Base-by-base conservation (phyloP, 2,329 filamentous ascomycete species). In the Ploettnerulaceae sp. region DNA sequence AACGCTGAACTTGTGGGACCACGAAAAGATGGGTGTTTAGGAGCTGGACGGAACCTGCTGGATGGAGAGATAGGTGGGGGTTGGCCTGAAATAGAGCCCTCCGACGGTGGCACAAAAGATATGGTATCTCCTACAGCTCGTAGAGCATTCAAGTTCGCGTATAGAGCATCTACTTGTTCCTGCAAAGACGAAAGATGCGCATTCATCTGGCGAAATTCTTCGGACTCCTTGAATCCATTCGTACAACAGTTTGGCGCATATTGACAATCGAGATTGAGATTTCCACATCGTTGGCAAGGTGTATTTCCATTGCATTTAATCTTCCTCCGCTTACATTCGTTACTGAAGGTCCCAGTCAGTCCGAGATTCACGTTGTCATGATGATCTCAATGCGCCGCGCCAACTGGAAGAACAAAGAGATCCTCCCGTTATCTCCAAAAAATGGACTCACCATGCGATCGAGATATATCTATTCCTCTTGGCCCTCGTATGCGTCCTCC, bases 201-300 rank as follows among this genome's bases (percentile, higher is more conserved):
- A 45, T 81, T 79, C 81, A 96, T 89, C 28, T 82, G 77, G 61
- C 82, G 86, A 72, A 89, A 96, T 64, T 96, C 90, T 7, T 94
- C 87, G 36, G 89, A 89, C 60, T 96, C 90, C 66, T 91, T 93
- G 74, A 95, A 89, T 66, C 79, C 89, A 70, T 80, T 90, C 52
- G 78, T 69, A 62, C 79, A 82, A 64, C 81, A 82, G 59, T 82
- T 82, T 11, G 79, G 75, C 5, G 81, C 73, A 66, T 85, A 86
- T 34, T 82, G 69, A 59, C 82, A 86, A 52, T 75, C 66, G 14
- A 84, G 71, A 56, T 79, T 81, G 64, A 86, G 79, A 56, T 83
- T 82, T 57, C 81, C 77, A 58, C 83, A 87, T 47, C 83, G 72
- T 49, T 80, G 75, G 55, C 83, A 87, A 1, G 81, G 77, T 1